A percentile compares a stretch with the other conserved stretches of the same genome.
These are phyloP conservation scores for Cutaneotrichosporon daszewskae DNA, from an alignment of 1,284 basidiomycete species.

Conservation along the genomic window DNA sequence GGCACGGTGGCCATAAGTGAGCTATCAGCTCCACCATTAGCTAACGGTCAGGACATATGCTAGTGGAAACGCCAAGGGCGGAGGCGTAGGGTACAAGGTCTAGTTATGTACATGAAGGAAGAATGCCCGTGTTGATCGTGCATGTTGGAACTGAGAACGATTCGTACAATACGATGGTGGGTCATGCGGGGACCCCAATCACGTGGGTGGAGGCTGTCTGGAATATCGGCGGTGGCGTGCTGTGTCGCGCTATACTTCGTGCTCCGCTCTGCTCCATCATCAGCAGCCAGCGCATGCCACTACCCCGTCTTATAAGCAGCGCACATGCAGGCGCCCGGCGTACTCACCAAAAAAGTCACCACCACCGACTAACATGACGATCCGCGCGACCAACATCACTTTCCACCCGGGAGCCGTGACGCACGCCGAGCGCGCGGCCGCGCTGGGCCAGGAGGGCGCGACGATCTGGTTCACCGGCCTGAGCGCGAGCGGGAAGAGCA, in stretches of 20 bases:
- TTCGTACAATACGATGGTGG: too few relatives aligned
- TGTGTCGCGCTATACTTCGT: too few relatives aligned
- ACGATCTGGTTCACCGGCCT: conserved; percentile 96
- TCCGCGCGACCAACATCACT: conserved; percentile 80
- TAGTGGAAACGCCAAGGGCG: conserved; percentile 36
- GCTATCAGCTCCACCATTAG: conserved; percentile 6
- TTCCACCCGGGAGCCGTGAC: conserved; percentile 76
- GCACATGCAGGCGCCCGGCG: too few relatives aligned
- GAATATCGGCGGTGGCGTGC: too few relatives aligned
- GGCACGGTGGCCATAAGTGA: conserved; percentile 36
- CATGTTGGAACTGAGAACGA: too few relatives aligned
- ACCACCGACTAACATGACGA: conserved; percentile 8
- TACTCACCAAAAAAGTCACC: too few relatives aligned
- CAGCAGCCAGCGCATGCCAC: too few relatives aligned
- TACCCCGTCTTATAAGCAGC: too few relatives aligned
- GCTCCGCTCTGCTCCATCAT: too few relatives aligned
- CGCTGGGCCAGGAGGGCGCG: conserved; percentile 72
- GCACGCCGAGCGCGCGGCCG: conserved; percentile 58
- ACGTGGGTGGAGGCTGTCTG: too few relatives aligned
- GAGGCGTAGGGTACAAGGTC: conserved; percentile 33
- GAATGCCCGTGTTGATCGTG: too few relatives aligned
- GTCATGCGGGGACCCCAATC: too few relatives aligned
- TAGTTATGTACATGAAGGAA: conserved; percentile 2
- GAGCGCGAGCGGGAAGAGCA: conserved; percentile 88
- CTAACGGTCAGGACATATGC: conserved; percentile 33